Conservation (phyloP, 371 early-diverging fungal genomes). For the Funneliformis caledonium region DNA sequence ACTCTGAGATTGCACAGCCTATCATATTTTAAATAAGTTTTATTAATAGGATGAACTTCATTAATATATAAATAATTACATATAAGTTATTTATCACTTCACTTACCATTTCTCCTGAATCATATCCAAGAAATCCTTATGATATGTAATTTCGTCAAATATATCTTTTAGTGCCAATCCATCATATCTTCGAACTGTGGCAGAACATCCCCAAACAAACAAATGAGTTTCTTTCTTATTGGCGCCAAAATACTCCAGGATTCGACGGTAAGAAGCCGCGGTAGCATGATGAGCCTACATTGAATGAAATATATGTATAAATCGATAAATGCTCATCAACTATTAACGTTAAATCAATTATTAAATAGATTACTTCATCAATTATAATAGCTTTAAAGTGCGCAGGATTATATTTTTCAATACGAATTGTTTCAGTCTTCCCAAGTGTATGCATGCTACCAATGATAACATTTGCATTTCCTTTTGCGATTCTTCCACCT, state of each 20-base stretch:
- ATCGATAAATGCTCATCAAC: conserved; percentile 10
- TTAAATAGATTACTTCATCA: conserved; percentile 64
- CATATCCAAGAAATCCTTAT: conserved; percentile 78
- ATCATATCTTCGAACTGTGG: conserved; percentile 87
- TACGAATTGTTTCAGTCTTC: conserved; percentile 52
- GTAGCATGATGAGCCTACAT: conserved; percentile 88
- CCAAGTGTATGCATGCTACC: conserved; percentile 83
- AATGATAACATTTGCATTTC: conserved; percentile 70
- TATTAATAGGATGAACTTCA: not conserved
- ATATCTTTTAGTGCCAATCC: conserved; percentile 66
- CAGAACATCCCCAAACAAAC: conserved; percentile 92
- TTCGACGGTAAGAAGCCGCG: conserved; percentile 71
- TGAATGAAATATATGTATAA: not conserved
- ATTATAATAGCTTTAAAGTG: conserved; percentile 88
- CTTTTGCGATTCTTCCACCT: conserved; percentile 60
- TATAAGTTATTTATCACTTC: conserved; percentile 9
- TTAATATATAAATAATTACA: not conserved
- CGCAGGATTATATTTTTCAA: conserved; percentile 71
- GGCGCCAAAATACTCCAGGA: conserved; percentile 75
- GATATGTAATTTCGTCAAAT: conserved; percentile 83
- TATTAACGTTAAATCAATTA: not conserved
- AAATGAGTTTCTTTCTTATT: conserved; percentile 54
- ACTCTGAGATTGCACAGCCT: conserved; percentile 74
- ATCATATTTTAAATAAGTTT: not conserved
- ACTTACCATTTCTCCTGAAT: conserved; percentile 74